Evolutionary conservation across 1,284 basidiomycete genomes (phyloP), one percentile per base, ranked within the genome.

Genomic region (Neonothopanus nambi): DNA sequence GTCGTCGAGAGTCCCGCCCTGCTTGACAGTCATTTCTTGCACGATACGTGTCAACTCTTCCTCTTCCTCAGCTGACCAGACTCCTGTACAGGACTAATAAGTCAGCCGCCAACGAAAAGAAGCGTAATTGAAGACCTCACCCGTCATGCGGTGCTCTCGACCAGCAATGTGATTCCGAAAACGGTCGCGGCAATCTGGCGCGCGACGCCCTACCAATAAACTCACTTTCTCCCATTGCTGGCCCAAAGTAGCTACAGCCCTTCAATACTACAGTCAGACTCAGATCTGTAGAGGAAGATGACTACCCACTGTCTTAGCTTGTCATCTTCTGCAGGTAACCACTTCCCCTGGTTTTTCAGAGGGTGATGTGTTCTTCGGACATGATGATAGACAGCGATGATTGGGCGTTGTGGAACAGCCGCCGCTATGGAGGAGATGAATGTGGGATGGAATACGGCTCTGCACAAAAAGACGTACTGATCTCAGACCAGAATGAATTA

Each of bases 341-440:
- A 94, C 57, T 79, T 78, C 0, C 91, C 91, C 65, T 85, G 81
- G 52, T 76, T 75, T 47, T 80, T 79, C 54, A 84, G 66, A 3
- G 89, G 88, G 64, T 93, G 85, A 57, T 81, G 80, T 4, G 72
- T 71, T 52, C 91, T 74, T 44, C 85, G 80, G 45, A 92, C 80
- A 64, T 91, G 82, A 61, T 93, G 89, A 65, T 92, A 93, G 4
- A 93, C 85, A 20, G 89, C 85, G 42, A 87, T 84, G 54, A 93
- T 82, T 3, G 89, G 88, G 9, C 91, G 83, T 57, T 84, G 75
- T 44, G 87, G 82, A 37, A 93, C 72, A 17, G 87, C 79, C 43
- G 76, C 64, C 38, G 89, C 89, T 91, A 57, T 15, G 50, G 38
- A 49, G 57, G 37, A 51, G 26, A 51, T 59, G 35, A 58, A 9